A percentile compares a stretch with the other conserved stretches of the same genome.
Conservation (phyloP, 1,284 basidiomycete genomes). For the Moesziomyces antarcticus region DNA sequence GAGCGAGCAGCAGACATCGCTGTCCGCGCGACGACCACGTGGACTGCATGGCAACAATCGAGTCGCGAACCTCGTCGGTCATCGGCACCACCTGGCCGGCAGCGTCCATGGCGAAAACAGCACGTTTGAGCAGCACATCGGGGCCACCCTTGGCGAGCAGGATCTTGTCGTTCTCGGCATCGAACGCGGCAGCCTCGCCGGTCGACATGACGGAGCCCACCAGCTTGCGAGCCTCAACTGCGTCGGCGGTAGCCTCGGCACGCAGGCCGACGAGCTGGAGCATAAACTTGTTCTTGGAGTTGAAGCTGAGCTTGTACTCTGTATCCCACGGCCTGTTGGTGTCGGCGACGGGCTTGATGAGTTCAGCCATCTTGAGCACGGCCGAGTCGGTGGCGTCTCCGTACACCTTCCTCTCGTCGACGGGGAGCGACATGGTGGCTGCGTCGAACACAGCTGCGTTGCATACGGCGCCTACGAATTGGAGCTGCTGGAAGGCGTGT, state of each 20-base stretch:
- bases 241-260: slow-evolving; percentile 4
- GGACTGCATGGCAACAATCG: slow-evolving; percentile 32
- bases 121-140: slow-evolving; percentile 69
- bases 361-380: slow-evolving; percentile 74
- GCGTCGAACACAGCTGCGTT: slow-evolving; percentile 74
- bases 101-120: slow-evolving; percentile 39
- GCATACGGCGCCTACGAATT: slow-evolving; percentile 73
- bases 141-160: slow-evolving; percentile 54
- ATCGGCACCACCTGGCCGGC: slow-evolving; percentile 55
- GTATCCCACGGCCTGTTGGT: slow-evolving; percentile 67
- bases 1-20: slow-evolving; percentile 73
- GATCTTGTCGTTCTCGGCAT: slow-evolving; percentile 24
- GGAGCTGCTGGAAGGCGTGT: slow-evolving; percentile 39
- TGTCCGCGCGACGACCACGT: slow-evolving; percentile 74
- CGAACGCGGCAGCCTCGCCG: slow-evolving; percentile 66
- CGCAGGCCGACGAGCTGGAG: slow-evolving; percentile 67
- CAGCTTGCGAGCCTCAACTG: neutral
- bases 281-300: slow-evolving; percentile 77
- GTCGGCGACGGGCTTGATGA: slow-evolving; percentile 67
- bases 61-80: slow-evolving; percentile 13
- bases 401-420: slow-evolving; percentile 69
- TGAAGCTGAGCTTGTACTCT: slow-evolving; percentile 71
- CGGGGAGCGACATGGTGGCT: slow-evolving; percentile 29
- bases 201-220: slow-evolving; percentile 38
- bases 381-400: slow-evolving; percentile 77